These are phyloP conservation scores for Macaranga tanarius DNA, from an alignment of 441 rosid genomes.

Conservation along the genomic window DNA sequence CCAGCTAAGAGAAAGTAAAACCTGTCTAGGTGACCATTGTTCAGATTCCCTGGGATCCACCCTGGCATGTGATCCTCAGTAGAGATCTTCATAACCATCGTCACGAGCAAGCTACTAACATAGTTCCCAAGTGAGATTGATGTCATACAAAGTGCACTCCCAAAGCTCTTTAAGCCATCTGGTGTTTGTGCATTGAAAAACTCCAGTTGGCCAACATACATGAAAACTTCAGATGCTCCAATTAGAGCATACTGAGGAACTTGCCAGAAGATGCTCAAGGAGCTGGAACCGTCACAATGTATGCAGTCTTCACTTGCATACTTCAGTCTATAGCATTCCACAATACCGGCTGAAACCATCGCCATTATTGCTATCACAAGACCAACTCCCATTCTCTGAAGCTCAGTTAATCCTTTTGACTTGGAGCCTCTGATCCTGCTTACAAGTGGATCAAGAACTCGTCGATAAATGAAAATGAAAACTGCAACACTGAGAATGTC, in stretches of 20 bases:
- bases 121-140: constrained; percentile 96
- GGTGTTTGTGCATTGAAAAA: constrained; percentile 97
- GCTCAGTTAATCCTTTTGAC: constrained; percentile 73
- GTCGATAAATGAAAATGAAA: constrained; percentile 76
- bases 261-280: constrained; percentile 97
- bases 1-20: constrained; percentile 90
- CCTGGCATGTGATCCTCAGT: constrained; percentile 82
- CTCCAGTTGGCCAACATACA: constrained; percentile 97
- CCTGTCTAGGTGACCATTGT: constrained; percentile 93
- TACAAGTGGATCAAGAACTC: constrained; percentile 75
- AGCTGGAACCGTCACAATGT: constrained; percentile 83
- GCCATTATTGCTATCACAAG: constrained; percentile 87
- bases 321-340: constrained; percentile 75
- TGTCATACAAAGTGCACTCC: constrained; percentile 97
- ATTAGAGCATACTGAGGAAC: constrained; percentile 85
- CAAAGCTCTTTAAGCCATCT: constrained; percentile 93
- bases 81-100: constrained; percentile 90
- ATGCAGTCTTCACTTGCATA: constrained; percentile 64
- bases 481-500: constrained; percentile 82
- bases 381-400: constrained; percentile 95
- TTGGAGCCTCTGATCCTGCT: constrained; percentile 45
- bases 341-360: constrained; percentile 90
- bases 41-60: constrained; percentile 94
- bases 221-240: constrained; percentile 98
- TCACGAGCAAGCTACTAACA: constrained; percentile 87